Conservation (phyloP, 2,329 filamentous ascomycete genomes). For the Teratosphaeria epicoccoides region DNA sequence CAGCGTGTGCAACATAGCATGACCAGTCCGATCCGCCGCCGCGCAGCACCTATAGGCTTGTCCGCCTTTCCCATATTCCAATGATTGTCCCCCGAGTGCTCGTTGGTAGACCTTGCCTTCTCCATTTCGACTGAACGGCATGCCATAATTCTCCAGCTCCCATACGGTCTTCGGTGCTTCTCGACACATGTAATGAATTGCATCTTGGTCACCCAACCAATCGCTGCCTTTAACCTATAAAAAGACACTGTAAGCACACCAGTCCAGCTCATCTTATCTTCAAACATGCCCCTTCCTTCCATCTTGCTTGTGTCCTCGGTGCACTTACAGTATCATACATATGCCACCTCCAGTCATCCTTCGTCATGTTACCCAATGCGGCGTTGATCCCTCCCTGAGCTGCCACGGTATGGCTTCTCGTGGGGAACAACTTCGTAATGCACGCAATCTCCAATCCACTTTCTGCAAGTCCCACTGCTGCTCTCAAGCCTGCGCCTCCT, state of each 20-base stretch:
- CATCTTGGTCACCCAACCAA: conserved; percentile 50
- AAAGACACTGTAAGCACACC: neutral
- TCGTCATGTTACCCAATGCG: conserved; percentile 45
- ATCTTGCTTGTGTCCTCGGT: neutral
- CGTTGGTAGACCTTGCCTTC: conserved; percentile 40
- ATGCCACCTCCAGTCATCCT: conserved; percentile 50
- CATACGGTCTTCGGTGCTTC: conserved; percentile 45
- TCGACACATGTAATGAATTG: conserved; percentile 50
- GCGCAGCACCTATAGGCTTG: conserved; percentile 40
- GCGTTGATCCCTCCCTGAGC: conserved; percentile 56
- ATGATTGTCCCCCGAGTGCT: conserved; percentile 38
- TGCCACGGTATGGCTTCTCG: conserved; percentile 55
- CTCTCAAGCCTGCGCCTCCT: conserved; percentile 53
- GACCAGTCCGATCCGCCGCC: conserved; percentile 38
- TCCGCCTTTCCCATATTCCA: conserved; percentile 38
- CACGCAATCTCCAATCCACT: conserved; percentile 55
- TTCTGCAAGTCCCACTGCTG: conserved; percentile 54
- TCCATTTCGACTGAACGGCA: conserved; percentile 41
- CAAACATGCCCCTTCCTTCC: neutral
- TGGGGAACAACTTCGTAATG: conserved; percentile 52
- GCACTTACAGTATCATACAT: conserved; percentile 43
- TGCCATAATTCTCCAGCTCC: conserved; percentile 46
- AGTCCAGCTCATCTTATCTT: neutral
- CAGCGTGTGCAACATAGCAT: conserved; percentile 41
- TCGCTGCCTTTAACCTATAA: conserved; percentile 43